Conservation (phyloP, 2,329 filamentous ascomycete species). For the Helicocarpus griseus region DNA sequence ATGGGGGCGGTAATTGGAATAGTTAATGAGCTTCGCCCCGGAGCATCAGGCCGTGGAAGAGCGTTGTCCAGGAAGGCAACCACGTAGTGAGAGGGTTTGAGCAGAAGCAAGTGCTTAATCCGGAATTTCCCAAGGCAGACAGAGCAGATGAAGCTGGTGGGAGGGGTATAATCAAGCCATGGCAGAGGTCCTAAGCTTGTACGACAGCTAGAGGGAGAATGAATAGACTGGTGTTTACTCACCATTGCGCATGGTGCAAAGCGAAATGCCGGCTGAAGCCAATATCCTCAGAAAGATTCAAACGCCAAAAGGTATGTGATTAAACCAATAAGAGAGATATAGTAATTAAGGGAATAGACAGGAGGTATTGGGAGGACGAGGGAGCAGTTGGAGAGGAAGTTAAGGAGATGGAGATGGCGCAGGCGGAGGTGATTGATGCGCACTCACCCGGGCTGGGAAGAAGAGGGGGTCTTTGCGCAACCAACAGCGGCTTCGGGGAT, state of each 20-base stretch:
- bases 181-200: background rate
- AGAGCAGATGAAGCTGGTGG: background rate
- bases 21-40: background rate
- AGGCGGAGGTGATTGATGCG: background rate
- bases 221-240: constrained; percentile 11
- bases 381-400: no score
- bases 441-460: background rate
- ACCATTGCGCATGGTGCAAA: constrained; percentile 27
- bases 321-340: background rate
- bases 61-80: background rate
- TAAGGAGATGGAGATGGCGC: background rate
- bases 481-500: no score
- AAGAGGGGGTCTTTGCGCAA: background rate
- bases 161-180: background rate
- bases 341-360: background rate
- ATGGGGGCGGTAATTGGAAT: background rate
- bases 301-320: background rate
- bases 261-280: constrained; percentile 19
- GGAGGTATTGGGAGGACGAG: background rate
- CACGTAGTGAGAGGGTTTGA: background rate
- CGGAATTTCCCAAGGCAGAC: background rate
- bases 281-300: constrained; percentile 2
- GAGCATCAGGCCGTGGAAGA: background rate
- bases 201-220: background rate
- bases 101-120: background rate